Conservation (phyloP, 1,284 basidiomycete genomes). For the Schizophyllum commune region DNA sequence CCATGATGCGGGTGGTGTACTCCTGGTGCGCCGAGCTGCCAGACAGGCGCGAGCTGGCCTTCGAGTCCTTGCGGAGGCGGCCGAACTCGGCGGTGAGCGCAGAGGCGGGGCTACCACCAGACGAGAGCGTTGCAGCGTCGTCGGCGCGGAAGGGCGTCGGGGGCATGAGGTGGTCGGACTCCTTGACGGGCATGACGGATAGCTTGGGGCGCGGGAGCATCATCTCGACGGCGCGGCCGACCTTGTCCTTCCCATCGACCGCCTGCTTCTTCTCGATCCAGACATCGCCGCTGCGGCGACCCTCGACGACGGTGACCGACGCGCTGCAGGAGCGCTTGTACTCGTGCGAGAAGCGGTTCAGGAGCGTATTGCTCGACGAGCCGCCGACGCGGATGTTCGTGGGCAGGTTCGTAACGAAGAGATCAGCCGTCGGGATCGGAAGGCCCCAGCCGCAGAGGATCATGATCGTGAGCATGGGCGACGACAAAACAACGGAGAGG, state of each 20-base stretch:
- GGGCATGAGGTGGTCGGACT: conserved; percentile 30
- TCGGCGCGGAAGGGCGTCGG: conserved; percentile 38
- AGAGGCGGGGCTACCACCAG: conserved; percentile 43
- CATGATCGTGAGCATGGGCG: conserved; percentile 55
- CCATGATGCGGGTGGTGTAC: conserved; percentile 51
- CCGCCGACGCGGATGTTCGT: conserved; percentile 32
- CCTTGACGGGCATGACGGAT: conserved; percentile 51
- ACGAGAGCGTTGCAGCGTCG: conserved; percentile 33
- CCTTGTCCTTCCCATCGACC: conserved; percentile 49
- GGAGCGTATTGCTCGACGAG: conserved; percentile 4
- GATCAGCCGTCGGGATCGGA: conserved; percentile 48
- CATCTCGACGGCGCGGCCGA: conserved; percentile 51
- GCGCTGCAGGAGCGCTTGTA: conserved; percentile 53
- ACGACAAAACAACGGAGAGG: conserved; percentile 56
- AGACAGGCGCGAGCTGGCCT: conserved; percentile 45
- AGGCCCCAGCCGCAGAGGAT: conserved; percentile 51
- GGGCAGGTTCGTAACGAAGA: conserved; percentile 51
- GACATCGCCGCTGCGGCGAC: conserved; percentile 59
- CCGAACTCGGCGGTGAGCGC: conserved; percentile 49
- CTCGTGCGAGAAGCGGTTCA: conserved; percentile 32
- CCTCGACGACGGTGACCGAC: conserved; percentile 59
- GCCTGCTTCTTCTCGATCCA: conserved; percentile 65
- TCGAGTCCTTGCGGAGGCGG: conserved; percentile 41
- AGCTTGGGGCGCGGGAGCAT: conserved; percentile 56
- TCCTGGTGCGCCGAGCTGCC: conserved; percentile 41